Conservation (phyloP, 2,329 filamentous ascomycete species). For the Pseudocercospora vitis region DNA sequence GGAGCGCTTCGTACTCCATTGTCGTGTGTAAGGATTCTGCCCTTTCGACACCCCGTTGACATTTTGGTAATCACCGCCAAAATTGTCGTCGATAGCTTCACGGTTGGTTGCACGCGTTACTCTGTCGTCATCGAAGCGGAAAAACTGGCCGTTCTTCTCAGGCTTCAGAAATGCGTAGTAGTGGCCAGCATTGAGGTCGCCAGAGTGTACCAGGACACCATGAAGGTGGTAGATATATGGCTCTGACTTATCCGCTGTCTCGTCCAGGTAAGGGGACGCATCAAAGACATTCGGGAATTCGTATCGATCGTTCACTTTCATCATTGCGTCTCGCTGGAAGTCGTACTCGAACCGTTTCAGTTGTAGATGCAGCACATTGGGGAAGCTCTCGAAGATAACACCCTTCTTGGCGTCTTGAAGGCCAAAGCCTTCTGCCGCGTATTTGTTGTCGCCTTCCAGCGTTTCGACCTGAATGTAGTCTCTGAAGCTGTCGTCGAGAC, state of each 20-base stretch:
- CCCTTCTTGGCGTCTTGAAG: constrained; percentile 97
- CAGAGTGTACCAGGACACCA: constrained; percentile 92
- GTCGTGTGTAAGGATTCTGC: constrained; percentile 64
- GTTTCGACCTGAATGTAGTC: constrained; percentile 97
- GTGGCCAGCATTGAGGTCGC: constrained; percentile 93
- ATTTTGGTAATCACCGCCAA: constrained; percentile 74
- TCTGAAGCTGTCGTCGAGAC: constrained; percentile 87
- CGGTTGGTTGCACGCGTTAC: constrained; percentile 91
- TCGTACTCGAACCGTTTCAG: constrained; percentile 98
- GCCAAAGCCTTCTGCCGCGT: constrained; percentile 87
- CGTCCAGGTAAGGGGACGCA: constrained; percentile 80
- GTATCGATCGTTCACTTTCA: constrained; percentile 95
- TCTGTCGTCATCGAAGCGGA: constrained; percentile 95
- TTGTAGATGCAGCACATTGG: constrained; percentile 89
- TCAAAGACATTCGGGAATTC: constrained; percentile 85
- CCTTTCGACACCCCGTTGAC: constrained; percentile 56
- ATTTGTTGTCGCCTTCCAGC: constrained; percentile 97
- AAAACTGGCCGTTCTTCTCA: constrained; percentile 88
- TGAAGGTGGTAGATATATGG: constrained; percentile 90
- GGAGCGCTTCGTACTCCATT: constrained; percentile 64
- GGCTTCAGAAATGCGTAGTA: constrained; percentile 98
- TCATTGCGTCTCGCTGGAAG: constrained; percentile 93
- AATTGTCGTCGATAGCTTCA: constrained; percentile 95
- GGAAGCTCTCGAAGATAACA: constrained; percentile 94
- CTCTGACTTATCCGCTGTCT: constrained; percentile 82